Percentiles rank a stretch among this genome's conserved stretches.
Conservation (phyloP, 257 asterid species). For the Agastache rugosa region DNA sequence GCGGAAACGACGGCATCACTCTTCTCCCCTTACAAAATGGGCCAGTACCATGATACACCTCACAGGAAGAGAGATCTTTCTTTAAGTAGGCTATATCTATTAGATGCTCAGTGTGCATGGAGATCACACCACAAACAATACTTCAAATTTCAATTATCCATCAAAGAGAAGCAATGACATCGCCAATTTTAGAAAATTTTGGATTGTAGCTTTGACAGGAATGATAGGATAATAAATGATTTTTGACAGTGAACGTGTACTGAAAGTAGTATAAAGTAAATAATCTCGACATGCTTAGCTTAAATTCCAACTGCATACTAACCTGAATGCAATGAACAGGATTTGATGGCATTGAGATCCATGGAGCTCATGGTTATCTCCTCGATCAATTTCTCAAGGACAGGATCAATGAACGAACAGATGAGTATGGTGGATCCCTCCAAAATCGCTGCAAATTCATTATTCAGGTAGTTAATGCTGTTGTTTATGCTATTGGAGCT, state of each 20-base stretch:
- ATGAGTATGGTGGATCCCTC: constrained; percentile 83
- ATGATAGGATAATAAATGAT: neutral
- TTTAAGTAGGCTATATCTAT: no score
- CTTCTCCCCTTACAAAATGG: constrained; percentile 87
- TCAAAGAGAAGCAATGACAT: neutral
- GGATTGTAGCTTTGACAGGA: neutral
- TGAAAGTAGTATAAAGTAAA: neutral
- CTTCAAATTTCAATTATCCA: no score
- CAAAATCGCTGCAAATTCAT: constrained; percentile 79
- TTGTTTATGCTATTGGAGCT: constrained; percentile 72
- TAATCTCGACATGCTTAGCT: neutral
- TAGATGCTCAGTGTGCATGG: no score
- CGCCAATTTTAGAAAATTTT: neutral
- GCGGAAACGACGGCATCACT: constrained; percentile 58
- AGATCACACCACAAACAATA: no score
- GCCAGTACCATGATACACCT: constrained; percentile 43
- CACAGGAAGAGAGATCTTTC: neutral
- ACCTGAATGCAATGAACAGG: constrained; percentile 41
- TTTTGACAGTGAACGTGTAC: neutral
- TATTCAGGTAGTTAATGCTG: constrained; percentile 62
- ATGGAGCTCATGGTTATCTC: constrained; percentile 94
- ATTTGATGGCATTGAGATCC: constrained; percentile 90
- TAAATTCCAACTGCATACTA: neutral
- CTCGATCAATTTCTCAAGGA: constrained; percentile 88
- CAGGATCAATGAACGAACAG: constrained; percentile 86